Percentiles rank a stretch among this genome's conserved stretches.
Evolutionary conservation across 768 basidiomycete genomes (phyloP).

Genomic region (Panellus pusillus): DNA sequence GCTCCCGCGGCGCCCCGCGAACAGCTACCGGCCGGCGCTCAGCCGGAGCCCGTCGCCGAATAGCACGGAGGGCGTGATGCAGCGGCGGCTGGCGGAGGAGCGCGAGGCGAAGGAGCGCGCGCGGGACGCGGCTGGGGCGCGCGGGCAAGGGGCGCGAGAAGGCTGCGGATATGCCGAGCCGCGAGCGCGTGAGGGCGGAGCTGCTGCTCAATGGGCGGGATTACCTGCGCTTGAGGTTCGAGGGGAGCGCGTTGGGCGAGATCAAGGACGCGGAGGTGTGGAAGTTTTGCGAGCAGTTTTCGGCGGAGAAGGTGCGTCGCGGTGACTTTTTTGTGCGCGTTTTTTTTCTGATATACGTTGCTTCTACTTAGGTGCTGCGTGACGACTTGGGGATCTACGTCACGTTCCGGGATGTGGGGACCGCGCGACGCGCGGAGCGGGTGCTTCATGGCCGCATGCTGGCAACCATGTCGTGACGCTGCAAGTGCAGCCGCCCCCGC

Average conservation of each 20-base stretch:
- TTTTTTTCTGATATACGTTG: conserved; percentile 6
- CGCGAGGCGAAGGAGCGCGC: conserved; percentile 2
- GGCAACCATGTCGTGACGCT: conserved; percentile 58
- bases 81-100: conserved; percentile 57
- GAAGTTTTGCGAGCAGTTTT: conserved; percentile 65
- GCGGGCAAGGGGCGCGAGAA: conserved; percentile 16
- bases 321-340: conserved; percentile 12
- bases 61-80: conserved; percentile 24
- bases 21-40: conserved; percentile 10
- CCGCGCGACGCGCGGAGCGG: conserved; percentile 67
- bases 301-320: conserved; percentile 60
- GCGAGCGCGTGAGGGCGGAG: conserved; percentile 44
- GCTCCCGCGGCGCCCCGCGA: conserved; percentile 2
- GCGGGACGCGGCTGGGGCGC: conserved; percentile 12
- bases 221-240: conserved; percentile 59
- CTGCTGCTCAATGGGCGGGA: conserved; percentile 66
- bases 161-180: conserved; percentile 26
- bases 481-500: conserved; percentile 46
- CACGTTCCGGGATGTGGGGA: conserved; percentile 64
- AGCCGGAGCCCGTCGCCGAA: conserved; percentile 12
- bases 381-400: conserved; percentile 78
- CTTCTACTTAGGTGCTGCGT: conserved; percentile 56
- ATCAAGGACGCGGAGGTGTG: conserved; percentile 69
- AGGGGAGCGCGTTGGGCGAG: conserved; percentile 37
- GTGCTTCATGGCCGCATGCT: conserved; percentile 61